Evolutionary conservation across 148 eudicot genomes (phyloP), one percentile per base, ranked within the genome.

Genomic region (Diospyros kaki): DNA sequence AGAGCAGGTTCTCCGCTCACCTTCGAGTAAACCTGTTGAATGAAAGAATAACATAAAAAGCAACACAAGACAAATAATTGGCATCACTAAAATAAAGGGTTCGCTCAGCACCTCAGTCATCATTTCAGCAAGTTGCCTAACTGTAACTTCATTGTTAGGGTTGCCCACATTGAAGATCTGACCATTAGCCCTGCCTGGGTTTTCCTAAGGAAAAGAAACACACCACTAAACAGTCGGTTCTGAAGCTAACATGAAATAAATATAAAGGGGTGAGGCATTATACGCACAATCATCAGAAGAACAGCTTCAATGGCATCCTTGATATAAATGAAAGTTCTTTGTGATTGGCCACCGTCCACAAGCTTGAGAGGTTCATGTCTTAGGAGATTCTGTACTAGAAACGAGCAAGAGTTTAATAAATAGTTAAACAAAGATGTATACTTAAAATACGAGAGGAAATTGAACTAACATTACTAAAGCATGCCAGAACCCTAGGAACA

Each of bases 281-380:
- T 79, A 81, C 93, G 55, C 80, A 94, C 98, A 86, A 93, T 93
- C 98, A 93, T 93, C 90, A 93, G 81, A 4, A 85, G 77, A 62
- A 93, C 97, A 78, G 98, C 98, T 79, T 93, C 98, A 83, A 93
- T 93, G 66, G 98, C 98, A 78, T 93, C 98, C 80, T 91, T 93
- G 74, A 93, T 93, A 75, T 93, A 93, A 15, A 93, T 66, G 59
- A 93, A 93, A 51, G 98, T 93, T 84, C 98, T 89, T 83, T 93
- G 98, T 73, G 98, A 91, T 80, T 93, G 55, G 54, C 98, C 98
- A 77, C 98, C 98, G 84, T 93, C 98, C 76, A 93, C 98, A 72
- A 93, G 94, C 87, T 93, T 93, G 51, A 93, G 90, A 55, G 97
- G 98, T 67, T 93, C 97, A 68, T 87, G 87, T 42, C 98, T 88